Evolutionary conservation across 768 basidiomycete genomes (phyloP).

Genomic region (Boletus fagicola): DNA sequence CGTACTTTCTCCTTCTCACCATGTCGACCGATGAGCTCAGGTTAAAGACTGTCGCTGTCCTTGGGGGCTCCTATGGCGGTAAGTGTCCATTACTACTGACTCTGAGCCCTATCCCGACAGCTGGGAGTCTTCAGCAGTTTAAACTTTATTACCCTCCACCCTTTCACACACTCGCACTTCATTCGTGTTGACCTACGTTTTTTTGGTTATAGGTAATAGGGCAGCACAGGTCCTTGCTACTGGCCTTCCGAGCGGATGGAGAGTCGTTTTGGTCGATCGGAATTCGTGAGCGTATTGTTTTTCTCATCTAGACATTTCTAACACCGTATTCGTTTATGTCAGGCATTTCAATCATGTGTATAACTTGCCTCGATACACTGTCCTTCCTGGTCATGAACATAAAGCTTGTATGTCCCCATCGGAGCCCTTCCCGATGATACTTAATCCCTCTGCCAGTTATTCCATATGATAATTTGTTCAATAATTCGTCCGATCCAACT

Average conservation of each 20-base stretch:
- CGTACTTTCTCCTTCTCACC: not conserved
- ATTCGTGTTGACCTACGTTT: not conserved
- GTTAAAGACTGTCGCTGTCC: constrained; percentile 44
- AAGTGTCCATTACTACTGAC: constrained; percentile 1
- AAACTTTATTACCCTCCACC: not conserved
- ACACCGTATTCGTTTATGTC: not conserved
- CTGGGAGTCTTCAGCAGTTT: not conserved
- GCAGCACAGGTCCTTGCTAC: constrained; percentile 50
- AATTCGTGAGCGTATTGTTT: constrained; percentile 46
- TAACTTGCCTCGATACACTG: constrained; percentile 55
- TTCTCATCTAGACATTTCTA: not conserved
- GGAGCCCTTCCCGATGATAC: no score
- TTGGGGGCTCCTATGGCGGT: constrained; percentile 60
- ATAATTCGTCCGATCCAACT: constrained; percentile 15
- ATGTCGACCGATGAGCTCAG: constrained; percentile 8
- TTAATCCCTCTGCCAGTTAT: constrained; percentile 39
- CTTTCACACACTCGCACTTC: not conserved
- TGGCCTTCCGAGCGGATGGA: constrained; percentile 50
- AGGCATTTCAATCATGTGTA: constrained; percentile 60
- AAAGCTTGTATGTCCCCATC: constrained; percentile 50
- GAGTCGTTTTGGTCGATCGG: constrained; percentile 55
- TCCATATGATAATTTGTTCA: constrained; percentile 51
- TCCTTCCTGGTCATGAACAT: constrained; percentile 60
- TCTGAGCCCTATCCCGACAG: not conserved
- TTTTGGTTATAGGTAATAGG: constrained; percentile 38